Evolutionary conservation across 192 early-diverging fungal genomes (phyloP).

Genomic region (Spizellomyces sp.): DNA sequence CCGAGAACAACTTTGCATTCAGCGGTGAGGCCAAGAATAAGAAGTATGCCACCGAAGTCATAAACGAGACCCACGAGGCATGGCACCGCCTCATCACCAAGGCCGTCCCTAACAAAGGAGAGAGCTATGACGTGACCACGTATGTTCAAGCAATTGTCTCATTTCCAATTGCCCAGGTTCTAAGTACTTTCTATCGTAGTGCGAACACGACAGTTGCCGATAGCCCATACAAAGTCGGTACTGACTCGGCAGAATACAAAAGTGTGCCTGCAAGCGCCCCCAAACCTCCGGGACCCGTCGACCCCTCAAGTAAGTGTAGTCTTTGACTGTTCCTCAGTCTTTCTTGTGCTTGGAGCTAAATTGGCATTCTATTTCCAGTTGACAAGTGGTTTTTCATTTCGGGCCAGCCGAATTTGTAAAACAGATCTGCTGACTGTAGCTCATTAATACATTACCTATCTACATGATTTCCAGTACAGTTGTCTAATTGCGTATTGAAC

Average conservation of each 20-base stretch:
- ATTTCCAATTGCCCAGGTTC: no score
- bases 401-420: conserved; percentile 58
- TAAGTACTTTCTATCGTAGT: conserved; percentile 36
- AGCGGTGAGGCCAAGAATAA: conserved; percentile 72
- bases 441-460: no score
- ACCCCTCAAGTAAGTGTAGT: conserved; percentile 62
- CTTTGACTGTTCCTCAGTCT: not conserved
- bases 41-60: conserved; percentile 85
- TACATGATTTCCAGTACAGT: no score
- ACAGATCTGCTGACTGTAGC: not conserved
- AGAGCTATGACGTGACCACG: conserved; percentile 75
- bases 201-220: conserved; percentile 66
- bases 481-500: no score
- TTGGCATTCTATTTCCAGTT: conserved; percentile 43
- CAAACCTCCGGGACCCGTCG: conserved; percentile 69
- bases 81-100: conserved; percentile 85
- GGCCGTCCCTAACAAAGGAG: conserved; percentile 59
- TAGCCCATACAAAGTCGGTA: conserved; percentile 72
- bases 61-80: conserved; percentile 92
- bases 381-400: conserved; percentile 99
- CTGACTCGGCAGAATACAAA: conserved; percentile 55
- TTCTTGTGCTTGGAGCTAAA: conserved; percentile 21
- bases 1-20: conserved; percentile 99
- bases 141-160: conserved; percentile 37
- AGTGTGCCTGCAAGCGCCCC: conserved; percentile 54